Base-by-base conservation (phyloP, 1,139 yeast genomes). In the Taiozyma sp. region DNA sequence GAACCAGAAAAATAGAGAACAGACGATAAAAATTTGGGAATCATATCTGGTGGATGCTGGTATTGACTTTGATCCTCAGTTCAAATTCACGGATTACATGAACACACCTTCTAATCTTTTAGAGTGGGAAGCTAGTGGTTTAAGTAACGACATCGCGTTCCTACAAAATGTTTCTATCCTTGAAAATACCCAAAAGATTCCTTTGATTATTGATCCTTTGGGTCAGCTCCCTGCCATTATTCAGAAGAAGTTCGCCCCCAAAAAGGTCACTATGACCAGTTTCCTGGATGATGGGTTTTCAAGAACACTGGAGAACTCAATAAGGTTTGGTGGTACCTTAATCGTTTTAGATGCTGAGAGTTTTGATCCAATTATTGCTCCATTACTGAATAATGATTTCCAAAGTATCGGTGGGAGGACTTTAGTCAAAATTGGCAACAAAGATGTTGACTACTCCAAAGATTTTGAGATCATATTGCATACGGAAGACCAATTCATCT, bases 251-350 rank as follows among this genome's bases (percentile, higher is more conserved):
- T 57, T 64, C 39, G 55, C 62, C 1, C 70, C 71, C 1, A 70
- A 72, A 41, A 76, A 75, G 48, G 64, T 85, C 2, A 70, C 76
- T 0, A 65, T 81, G 0, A 80, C 96, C 0, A 87, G 95, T 58
- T 92, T 91, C 62, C 66, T 86, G 49, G 89, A 87, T 60, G 79
- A 78, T n/a, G 79, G 85, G 0, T 87, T 85, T 64, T 65, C 79
- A 5, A 85, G 81, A 59, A 87, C 82, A 49, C 67, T 92, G 28
- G 96, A 90, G 63, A 87, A 90, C 62, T 84, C 96, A 0, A 66
- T 92, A 29, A 73, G 95, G 54, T 92, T 92, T 72, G 98, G 99
- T 9, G 91, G 90, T 5, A 64, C 79, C 0, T 71, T 92, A 10
- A 64, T 92, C 13, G 76, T 92, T 32, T 82, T 81, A 59, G 95